Percentiles rank a stretch among this genome's conserved stretches.
These are phyloP conservation scores for Diplodia seriata DNA, from an alignment of 2,329 filamentous ascomycete genomes.

Conservation along the genomic window DNA sequence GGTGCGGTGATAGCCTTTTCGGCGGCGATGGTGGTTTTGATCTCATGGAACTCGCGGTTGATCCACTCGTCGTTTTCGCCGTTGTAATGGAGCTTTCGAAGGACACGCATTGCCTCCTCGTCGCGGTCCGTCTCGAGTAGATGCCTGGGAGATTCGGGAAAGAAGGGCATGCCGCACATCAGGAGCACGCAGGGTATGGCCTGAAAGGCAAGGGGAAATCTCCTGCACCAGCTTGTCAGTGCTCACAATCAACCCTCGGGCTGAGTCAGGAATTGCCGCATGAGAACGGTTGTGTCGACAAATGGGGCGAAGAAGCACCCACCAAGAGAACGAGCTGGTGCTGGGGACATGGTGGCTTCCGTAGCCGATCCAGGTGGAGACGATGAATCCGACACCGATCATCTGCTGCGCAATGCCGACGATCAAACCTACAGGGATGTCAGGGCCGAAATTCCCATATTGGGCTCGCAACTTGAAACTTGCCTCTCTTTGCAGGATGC, in stretches of 20 bases:
- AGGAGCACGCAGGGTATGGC: constrained; percentile 54
- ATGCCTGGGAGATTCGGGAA: constrained; percentile 49
- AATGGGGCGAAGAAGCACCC: not conserved
- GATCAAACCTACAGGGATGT: constrained; percentile 50
- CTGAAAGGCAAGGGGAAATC: constrained; percentile 57
- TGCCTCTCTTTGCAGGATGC: constrained; percentile 59
- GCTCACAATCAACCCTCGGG: not conserved
- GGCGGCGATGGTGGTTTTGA: constrained; percentile 67
- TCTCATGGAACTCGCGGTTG: constrained; percentile 64
- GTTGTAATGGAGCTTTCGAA: constrained; percentile 61
- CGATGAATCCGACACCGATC: constrained; percentile 64
- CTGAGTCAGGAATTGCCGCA: not conserved
- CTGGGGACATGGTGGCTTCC: constrained; percentile 46
- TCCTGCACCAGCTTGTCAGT: constrained; percentile 24
- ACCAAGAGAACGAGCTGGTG: constrained; percentile 49
- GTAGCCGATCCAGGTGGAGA: constrained; percentile 62
- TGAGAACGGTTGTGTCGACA: not conserved
- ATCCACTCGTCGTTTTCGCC: constrained; percentile 65
- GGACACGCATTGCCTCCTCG: constrained; percentile 59
- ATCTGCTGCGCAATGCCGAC: constrained; percentile 65
- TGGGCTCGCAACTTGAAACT: constrained; percentile 45
- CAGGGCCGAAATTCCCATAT: not conserved
- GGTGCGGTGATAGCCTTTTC: constrained; percentile 62
- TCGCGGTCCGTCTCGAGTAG: constrained; percentile 57
- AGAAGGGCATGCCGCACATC: constrained; percentile 52